phyloP scores from a whole-genome alignment of 805 yeast species.

The Cyberlindnera maritima region DNA sequence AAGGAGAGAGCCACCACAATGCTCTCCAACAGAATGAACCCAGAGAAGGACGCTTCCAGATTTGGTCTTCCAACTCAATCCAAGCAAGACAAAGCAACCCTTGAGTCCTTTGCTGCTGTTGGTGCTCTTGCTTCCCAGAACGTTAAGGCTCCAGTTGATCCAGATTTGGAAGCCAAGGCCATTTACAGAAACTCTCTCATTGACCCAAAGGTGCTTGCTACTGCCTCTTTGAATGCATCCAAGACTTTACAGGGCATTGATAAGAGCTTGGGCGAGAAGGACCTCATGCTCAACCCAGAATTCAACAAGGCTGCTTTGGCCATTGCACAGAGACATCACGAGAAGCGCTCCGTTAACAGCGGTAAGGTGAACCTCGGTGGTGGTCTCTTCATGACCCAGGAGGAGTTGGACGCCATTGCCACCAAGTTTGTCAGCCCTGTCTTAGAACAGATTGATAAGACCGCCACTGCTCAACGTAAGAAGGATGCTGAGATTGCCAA shows the following conservation, averaged over 20 bases:
- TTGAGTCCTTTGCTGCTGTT: conserved; percentile 47
- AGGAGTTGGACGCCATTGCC: conserved; percentile 80
- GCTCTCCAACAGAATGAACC: conserved; percentile 30
- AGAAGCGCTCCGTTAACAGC: conserved; percentile 46
- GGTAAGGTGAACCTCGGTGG: conserved; percentile 82
- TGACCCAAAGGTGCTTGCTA: conserved; percentile 42
- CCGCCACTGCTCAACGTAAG: conserved; percentile 68
- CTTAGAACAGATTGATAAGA: conserved; percentile 63
- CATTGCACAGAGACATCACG: conserved; percentile 67
- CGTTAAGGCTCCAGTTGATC: conserved; percentile 36
- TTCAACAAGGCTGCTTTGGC: conserved; percentile 72
- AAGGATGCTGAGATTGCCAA: conserved; percentile 45
- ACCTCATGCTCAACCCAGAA: conserved; percentile 43
- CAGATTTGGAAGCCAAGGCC: conserved; percentile 42
- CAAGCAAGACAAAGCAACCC: conserved; percentile 38
- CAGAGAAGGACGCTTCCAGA: conserved; percentile 27
- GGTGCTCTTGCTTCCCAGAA: conserved; percentile 55
- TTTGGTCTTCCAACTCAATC: conserved; percentile 43
- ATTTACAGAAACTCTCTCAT: conserved; percentile 34
- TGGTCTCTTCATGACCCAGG: conserved; percentile 72
- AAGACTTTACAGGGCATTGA: conserved; percentile 38
- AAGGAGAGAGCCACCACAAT: conserved; percentile 35
- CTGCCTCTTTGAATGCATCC: conserved; percentile 52
- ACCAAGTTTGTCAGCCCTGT: conserved; percentile 79
- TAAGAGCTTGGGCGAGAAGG: conserved; percentile 38